Percentiles rank a stretch among this genome's conserved stretches.
Evolutionary conservation across 2,329 filamentous ascomycete genomes (phyloP).

Genomic region (Aspergillus amoenus): DNA sequence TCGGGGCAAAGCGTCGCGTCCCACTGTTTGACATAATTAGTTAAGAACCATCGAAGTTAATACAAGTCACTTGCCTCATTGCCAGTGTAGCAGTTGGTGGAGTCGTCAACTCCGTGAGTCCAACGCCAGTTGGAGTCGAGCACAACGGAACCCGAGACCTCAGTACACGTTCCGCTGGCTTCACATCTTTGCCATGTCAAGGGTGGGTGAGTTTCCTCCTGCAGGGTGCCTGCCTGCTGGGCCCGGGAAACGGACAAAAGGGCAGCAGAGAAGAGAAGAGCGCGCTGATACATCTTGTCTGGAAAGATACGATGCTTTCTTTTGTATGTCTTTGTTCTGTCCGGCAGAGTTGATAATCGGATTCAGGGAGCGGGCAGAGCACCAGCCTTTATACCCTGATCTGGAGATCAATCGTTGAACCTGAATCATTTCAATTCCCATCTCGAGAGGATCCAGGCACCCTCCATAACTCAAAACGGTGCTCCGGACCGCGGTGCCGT

Average conservation of each 20-base stretch:
- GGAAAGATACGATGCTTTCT: background rate
- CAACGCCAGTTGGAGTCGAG: conserved; percentile 61
- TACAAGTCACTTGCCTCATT: conserved; percentile 36
- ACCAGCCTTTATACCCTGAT: conserved; percentile 22
- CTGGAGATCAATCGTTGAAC: background rate
- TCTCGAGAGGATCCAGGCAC: conserved; percentile 7
- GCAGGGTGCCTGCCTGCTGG: conserved; percentile 34
- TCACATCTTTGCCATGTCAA: conserved; percentile 57
- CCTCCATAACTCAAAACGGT: conserved; percentile 9
- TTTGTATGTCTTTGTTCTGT: conserved; percentile 21
- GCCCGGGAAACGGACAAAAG: conserved; percentile 25
- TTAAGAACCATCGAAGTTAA: background rate
- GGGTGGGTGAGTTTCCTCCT: conserved; percentile 47
- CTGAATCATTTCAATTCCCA: background rate
- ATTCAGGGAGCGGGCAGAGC: background rate
- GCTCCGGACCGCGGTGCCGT: conserved; percentile 15
- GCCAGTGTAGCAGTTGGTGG: conserved; percentile 58
- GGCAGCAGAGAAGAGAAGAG: conserved; percentile 30
- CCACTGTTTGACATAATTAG: conserved; percentile 29
- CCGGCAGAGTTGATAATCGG: conserved; percentile 26
- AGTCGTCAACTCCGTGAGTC: conserved; percentile 49
- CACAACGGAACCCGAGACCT: conserved; percentile 52
- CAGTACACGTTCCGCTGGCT: conserved; percentile 52
- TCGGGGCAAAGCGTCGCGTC: conserved; percentile 50
- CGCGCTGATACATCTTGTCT: conserved; percentile 29